These are phyloP conservation scores for Penicillium sp. DNA, from an alignment of 2,329 filamentous ascomycete species.

Conservation along the genomic window DNA sequence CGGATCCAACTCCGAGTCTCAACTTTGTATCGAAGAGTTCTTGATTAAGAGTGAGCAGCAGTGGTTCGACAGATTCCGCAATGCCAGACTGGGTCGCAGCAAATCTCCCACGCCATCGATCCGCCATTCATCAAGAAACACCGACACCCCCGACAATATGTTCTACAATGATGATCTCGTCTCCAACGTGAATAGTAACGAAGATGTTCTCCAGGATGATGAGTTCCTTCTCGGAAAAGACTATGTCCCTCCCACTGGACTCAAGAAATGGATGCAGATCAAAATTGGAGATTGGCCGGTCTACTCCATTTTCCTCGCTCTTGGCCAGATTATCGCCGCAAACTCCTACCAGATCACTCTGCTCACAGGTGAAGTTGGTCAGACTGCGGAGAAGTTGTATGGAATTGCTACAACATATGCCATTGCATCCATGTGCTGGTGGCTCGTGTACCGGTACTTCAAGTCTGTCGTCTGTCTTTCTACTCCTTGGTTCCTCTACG, in stretches of 20 bases:
- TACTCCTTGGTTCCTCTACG: conserved; percentile 63
- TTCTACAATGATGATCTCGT: conserved; percentile 41
- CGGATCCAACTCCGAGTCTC: conserved; percentile 57
- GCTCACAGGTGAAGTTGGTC: conserved; percentile 64
- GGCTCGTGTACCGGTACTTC: conserved; percentile 59
- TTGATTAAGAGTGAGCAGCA: conserved; percentile 66
- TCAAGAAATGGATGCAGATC: conserved; percentile 56
- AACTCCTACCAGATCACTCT: conserved; percentile 69
- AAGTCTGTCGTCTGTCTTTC: conserved; percentile 59
- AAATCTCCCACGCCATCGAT: conserved; percentile 43
- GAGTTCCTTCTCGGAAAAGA: conserved; percentile 60
- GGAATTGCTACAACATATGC: conserved; percentile 61
- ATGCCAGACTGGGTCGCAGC: conserved; percentile 57
- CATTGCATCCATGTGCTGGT: conserved; percentile 60
- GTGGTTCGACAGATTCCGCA: conserved; percentile 61
- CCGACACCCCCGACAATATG: conserved; percentile 39
- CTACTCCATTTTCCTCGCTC: conserved; percentile 62
- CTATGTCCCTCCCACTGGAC: conserved; percentile 58
- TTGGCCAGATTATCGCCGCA: conserved; percentile 63
- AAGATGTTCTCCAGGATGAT: conserved; percentile 42
- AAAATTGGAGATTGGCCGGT: conserved; percentile 63
- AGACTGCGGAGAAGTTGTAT: conserved; percentile 61
- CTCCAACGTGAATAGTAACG: conserved; percentile 33
- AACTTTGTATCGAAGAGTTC: conserved; percentile 65
- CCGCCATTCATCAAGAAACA: conserved; percentile 32